phyloP scores from a whole-genome alignment of 805 yeast genomes.

The Pichia heedii region DNA sequence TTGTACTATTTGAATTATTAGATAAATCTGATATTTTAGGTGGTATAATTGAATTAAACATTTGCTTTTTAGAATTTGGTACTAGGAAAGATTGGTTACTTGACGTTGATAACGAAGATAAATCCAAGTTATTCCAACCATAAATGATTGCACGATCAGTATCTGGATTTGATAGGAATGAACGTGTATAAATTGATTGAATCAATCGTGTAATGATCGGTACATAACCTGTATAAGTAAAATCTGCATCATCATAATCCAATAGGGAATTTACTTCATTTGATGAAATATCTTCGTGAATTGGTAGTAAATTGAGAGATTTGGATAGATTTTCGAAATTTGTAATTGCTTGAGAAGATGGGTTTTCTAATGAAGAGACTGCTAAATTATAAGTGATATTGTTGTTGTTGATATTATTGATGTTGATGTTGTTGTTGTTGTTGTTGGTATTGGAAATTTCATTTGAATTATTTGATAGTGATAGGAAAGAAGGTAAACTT shows the following conservation, averaged over 20 bases:
- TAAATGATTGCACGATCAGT: conserved; percentile 17
- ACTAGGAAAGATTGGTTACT: conserved; percentile 21
- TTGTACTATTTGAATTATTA: conserved; percentile 15
- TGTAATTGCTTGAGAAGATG: conserved; percentile 23
- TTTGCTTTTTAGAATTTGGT: conserved; percentile 22
- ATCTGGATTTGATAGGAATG: conserved; percentile 14
- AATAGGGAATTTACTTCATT: conserved; percentile 12
- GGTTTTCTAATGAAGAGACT: not conserved
- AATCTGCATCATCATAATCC: conserved; percentile 39
- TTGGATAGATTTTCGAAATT: conserved; percentile 27
- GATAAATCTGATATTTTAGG: conserved; percentile 14
- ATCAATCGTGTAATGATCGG: conserved; percentile 67
- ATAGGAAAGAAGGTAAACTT: conserved; percentile 13
- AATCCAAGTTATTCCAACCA: conserved; percentile 36
- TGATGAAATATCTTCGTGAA: conserved; percentile 21
- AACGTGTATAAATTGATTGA: conserved; percentile 56
- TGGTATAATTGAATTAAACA: conserved; percentile 21
- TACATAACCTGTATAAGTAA: conserved; percentile 72
- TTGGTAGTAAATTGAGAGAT: conserved; percentile 43
- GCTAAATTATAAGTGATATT: too few species aligned
- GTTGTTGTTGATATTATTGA: too few species aligned
- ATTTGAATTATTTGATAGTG: conserved; percentile 6
- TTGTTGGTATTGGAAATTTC: not conserved
- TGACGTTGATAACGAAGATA: conserved; percentile 35
- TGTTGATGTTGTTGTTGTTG: too few species aligned